These are phyloP conservation scores for Omphalotus olearius DNA, from an alignment of 1,284 basidiomycete genomes.

Conservation along the genomic window DNA sequence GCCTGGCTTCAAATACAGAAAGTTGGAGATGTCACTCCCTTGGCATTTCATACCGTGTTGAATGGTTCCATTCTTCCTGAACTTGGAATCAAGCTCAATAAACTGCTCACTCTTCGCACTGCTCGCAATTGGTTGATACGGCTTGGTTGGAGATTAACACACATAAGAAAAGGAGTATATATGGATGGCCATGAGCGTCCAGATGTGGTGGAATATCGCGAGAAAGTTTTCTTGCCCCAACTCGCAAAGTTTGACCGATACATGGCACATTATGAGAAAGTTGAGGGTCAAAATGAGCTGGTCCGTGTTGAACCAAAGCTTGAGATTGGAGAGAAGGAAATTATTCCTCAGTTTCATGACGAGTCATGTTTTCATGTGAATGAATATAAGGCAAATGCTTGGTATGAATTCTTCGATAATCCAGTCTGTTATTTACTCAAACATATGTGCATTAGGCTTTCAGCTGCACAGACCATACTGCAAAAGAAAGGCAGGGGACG, in stretches of 20 bases:
- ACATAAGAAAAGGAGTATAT: slow-evolving; percentile 28
- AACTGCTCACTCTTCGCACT: slow-evolving; percentile 21
- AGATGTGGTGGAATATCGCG: slow-evolving; percentile 31
- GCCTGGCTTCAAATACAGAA: slow-evolving; percentile 22
- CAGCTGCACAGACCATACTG: slow-evolving; percentile 8
- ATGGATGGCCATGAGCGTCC: slow-evolving; percentile 33
- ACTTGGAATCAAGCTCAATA: slow-evolving; percentile 20
- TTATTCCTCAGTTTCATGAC: slow-evolving; percentile 31
- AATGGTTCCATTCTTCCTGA: slow-evolving; percentile 25
- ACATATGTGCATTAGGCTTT: slow-evolving; percentile 1
- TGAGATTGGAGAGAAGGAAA: slow-evolving; percentile 21
- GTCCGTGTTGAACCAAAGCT: slow-evolving; percentile 20
- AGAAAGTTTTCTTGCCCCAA: slow-evolving; percentile 26
- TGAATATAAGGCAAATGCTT: slow-evolving; percentile 18
- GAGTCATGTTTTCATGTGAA: slow-evolving; percentile 28
- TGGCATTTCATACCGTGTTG: slow-evolving; percentile 20
- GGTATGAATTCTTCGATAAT: slow-evolving; percentile 10
- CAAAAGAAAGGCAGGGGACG: slow-evolving; percentile 22
- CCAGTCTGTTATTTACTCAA: background rate
- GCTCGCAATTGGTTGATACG: slow-evolving; percentile 27
- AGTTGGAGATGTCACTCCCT: slow-evolving; percentile 27
- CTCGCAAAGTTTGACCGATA: slow-evolving; percentile 22
- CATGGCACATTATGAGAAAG: slow-evolving; percentile 24
- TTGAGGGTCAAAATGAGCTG: slow-evolving; percentile 1
- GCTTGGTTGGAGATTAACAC: slow-evolving; percentile 23